Evolutionary conservation across 805 yeast genomes (phyloP), one percentile per base, ranked within the genome.

Genomic region (Myxozyma udenii): DNA sequence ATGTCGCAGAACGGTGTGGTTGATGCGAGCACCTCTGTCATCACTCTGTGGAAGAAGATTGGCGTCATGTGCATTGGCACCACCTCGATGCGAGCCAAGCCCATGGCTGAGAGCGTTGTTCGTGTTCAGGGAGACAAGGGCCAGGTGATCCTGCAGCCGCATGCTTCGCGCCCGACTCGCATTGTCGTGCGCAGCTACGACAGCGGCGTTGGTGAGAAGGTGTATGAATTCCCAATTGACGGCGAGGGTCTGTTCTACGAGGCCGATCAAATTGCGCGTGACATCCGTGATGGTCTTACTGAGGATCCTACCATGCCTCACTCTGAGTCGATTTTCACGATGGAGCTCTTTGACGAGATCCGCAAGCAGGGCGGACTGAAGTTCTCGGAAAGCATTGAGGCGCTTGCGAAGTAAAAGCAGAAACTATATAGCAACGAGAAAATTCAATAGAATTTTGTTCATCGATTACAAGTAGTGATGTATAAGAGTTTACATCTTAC

Each of bases 221-320:
- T 16, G n/a, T 28, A 30, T 11, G 28, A 44, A 12, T 40, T 18
- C 35, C 51, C 53, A 3, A 50, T 58, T 32, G 59, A 58, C 9
- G 66, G 65, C 41, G 63, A 68, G 43, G 85, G 85, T 0, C 75
- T 78, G 62, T 76, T 75, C 58, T 75, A 74, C 63, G 84, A 80
- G 65, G 83, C 83, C 1, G 75, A 78, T 58, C 80, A 77, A 3
- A 74, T 73, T 26, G 83, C 79, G 2, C 64, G 70, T 42, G 77
- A 74, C 48, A 66, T 80, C 37, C 48, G 61, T 4, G 66, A 63
- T 14, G 78, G 79, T 11, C 68, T 65, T 48, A 59, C 63, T 14
- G 70, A 72, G 55, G 71, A 72, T 52, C 64, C 59, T 18, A 41
- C 63, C 2, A 65, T 72, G 62, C 74, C 81, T 2, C 70, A 69